Evolutionary conservation across 2,329 filamentous ascomycete genomes (phyloP).

Genomic region (Penicillium sp.): DNA sequence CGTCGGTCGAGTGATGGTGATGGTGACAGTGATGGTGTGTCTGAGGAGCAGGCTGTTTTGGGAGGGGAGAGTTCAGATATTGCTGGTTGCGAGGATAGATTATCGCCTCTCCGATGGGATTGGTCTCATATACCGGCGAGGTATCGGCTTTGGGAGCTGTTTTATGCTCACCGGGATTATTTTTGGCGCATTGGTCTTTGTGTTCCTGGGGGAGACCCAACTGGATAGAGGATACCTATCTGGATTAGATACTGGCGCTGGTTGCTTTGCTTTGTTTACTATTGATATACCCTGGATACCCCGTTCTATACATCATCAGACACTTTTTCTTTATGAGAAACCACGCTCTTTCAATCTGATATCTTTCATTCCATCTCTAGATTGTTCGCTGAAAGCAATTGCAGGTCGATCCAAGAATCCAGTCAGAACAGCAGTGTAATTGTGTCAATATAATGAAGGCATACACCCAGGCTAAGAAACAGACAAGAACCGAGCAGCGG

Average conservation of each 20-base stretch:
- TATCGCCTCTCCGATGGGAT: constrained; percentile 12
- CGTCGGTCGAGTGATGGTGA: not conserved
- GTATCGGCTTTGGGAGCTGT: constrained; percentile 79
- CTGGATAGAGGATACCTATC: constrained; percentile 8
- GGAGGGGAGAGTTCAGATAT: constrained; percentile 13
- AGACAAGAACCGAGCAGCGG: not conserved
- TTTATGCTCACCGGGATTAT: constrained; percentile 92
- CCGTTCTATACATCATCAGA: not conserved
- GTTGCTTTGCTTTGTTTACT: not conserved
- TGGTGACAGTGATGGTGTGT: not conserved
- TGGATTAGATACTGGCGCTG: not conserved
- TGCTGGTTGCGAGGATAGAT: constrained; percentile 10
- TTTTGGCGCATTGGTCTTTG: constrained; percentile 91
- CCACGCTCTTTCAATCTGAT: not conserved
- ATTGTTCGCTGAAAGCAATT: not conserved
- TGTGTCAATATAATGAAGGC: not conserved
- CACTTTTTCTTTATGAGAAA: not conserved
- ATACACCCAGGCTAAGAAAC: not conserved
- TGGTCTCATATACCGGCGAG: constrained; percentile 35
- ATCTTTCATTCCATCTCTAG: not conserved
- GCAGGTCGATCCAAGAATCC: not conserved
- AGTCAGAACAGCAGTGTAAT: not conserved
- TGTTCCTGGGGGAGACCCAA: constrained; percentile 59
- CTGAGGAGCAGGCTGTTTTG: constrained; percentile 16
- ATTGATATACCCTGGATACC: not conserved